Percentiles rank a stretch among this genome's conserved stretches.
Conservation (phyloP, 441 rosid genomes). For the Biscutella laevigata region DNA sequence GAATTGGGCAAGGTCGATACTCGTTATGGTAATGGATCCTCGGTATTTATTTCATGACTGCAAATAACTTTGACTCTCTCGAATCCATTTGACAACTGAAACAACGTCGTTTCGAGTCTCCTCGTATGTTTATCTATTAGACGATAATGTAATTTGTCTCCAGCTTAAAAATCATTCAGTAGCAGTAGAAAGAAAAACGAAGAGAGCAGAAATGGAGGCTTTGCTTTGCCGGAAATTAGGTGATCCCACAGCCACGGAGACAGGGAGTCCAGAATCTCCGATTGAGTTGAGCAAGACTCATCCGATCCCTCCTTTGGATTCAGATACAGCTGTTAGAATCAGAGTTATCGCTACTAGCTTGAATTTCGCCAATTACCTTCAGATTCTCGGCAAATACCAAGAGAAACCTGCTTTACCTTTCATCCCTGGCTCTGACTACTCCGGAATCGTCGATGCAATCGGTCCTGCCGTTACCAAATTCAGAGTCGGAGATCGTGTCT, state of each 20-base stretch:
- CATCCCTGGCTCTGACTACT: constrained; percentile 86
- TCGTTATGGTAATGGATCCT: no score
- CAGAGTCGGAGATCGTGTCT: constrained; percentile 69
- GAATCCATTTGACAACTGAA: no score
- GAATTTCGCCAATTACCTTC: constrained; percentile 78
- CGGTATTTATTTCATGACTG: no score
- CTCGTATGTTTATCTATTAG: no score
- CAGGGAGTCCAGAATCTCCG: constrained; percentile 35
- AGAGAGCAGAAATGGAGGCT: constrained; percentile 52
- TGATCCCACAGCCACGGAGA: constrained; percentile 49
- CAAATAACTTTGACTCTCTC: no score
- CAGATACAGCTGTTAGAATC: constrained; percentile 57
- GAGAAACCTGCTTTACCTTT: constrained; percentile 77
- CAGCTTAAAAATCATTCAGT: no score
- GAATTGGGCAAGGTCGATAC: no score
- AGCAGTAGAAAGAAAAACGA: no score
- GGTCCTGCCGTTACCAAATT: constrained; percentile 54
- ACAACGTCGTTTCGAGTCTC: no score
- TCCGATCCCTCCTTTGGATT: constrained; percentile 49
- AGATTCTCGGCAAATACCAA: constrained; percentile 81
- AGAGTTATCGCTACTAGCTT: constrained; percentile 80
- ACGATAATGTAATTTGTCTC: no score
- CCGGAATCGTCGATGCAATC: constrained; percentile 60
- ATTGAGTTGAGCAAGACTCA: constrained; percentile 32
- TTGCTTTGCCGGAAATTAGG: constrained; percentile 60